Base-by-base conservation (phyloP, 2,329 filamentous ascomycete genomes). In the Fonsecaea monophora region DNA sequence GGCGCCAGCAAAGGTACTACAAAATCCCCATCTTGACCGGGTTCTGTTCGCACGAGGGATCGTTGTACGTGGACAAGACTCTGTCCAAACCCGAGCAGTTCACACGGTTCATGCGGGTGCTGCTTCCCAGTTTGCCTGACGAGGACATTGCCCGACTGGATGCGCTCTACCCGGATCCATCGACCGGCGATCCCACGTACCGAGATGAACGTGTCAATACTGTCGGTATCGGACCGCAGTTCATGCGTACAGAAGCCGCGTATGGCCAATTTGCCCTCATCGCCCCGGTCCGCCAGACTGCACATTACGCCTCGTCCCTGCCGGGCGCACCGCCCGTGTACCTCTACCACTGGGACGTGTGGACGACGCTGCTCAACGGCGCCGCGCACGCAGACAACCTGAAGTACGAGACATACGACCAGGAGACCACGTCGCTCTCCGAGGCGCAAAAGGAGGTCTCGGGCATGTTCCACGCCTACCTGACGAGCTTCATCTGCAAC, bases 11-110 rank as follows among this genome's bases (percentile, higher is more conserved):
- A 0, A 75, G 79, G 13, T 85, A 82, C 75, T 82, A 88, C 71
- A 82, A 82, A 68, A 80, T 89, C 8, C 86, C 88, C 6, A 83
- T 92, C 57, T 78, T 92, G 57, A 91, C 89, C 0, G 90, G 90
- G 7, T 92, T 88, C 80, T 89, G 88, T 76, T 86, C 87, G 42
- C 87, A 92, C 73, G 90, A 92, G 75, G 90, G 89, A n/a, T 83
- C 87, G 0, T 75, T 82, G 40, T 92, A 91, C 73, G 85, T 91
- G 0, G 85, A 88, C 0, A 75, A 78, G 12, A 72, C 74, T 4
- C 0, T 92, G 90, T 78, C 90, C 92, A 12, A 85, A 92, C 62
- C 83, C 8, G 77, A 75, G 0, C 82, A 88, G 9, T 89, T 91
- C 74, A 81, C 81, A 2, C 66, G 75, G 2, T 91, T 92, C 76